These are phyloP conservation scores for Saccharomycopsis selenospora DNA, from an alignment of 805 yeast species.

Conservation along the genomic window DNA sequence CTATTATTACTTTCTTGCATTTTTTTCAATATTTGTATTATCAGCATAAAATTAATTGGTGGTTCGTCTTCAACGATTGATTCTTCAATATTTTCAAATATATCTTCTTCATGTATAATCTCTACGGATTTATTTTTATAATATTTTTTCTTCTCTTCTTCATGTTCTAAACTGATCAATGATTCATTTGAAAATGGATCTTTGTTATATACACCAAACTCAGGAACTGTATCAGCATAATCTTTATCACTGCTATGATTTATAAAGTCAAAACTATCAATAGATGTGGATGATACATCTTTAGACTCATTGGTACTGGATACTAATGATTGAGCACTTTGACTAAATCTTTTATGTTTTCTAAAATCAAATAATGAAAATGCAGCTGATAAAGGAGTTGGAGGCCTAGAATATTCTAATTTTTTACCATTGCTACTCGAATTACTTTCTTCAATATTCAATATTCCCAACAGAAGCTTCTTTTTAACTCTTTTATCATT, in stretches of 20 bases:
- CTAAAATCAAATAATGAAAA: not conserved
- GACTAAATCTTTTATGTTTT: not conserved
- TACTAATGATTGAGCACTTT: not conserved
- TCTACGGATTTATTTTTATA: not conserved
- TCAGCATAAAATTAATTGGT: no score
- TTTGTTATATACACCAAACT: not conserved
- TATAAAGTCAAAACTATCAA: not conserved
- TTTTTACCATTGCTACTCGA: not conserved
- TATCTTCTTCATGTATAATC: not conserved
- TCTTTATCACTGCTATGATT: not conserved
- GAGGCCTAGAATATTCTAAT: not conserved
- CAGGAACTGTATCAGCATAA: not conserved
- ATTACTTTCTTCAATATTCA: not conserved
- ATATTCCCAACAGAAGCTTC: conserved; percentile 1
- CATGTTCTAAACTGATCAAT: no score
- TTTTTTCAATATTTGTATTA: no score
- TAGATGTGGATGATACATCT: not conserved
- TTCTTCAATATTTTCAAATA: not conserved
- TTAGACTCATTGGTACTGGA: not conserved
- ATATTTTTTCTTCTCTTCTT: not conserved
- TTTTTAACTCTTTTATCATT: not conserved
- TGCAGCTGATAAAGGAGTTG: not conserved
- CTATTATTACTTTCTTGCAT: no score
- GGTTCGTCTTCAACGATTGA: no score
- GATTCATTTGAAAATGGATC: not conserved